Evolutionary conservation across 2,329 filamentous ascomycete genomes (phyloP).

Genomic region (Ophiostoma angusticollis): DNA sequence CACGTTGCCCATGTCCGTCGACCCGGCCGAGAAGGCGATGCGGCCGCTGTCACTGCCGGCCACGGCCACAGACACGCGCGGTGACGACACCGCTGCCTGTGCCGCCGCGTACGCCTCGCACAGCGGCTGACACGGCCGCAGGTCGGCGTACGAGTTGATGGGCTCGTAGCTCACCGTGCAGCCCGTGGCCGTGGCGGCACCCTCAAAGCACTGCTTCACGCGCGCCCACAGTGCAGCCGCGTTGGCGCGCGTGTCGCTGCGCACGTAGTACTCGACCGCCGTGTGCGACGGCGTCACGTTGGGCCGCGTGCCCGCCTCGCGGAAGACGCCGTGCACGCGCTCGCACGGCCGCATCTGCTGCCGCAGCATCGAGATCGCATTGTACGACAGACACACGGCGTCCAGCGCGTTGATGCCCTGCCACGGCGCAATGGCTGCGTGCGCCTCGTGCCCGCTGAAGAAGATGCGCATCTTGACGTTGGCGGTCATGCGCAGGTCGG

Average conservation of each 20-base stretch:
- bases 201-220: constrained; percentile 23
- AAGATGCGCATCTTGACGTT: constrained; percentile 20
- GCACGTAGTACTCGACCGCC: constrained; percentile 30
- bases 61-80: too few relatives aligned
- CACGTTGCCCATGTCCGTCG: constrained; percentile 29
- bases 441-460: constrained; percentile 29
- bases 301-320: constrained; percentile 24
- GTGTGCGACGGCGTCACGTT: constrained; percentile 27
- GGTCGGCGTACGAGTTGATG: constrained; percentile 22
- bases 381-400: constrained; percentile 27
- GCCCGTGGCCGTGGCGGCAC: constrained; percentile 23
- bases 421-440: constrained; percentile 34
- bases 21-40: constrained; percentile 20
- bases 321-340: constrained; percentile 37
- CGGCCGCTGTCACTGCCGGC: too few relatives aligned
- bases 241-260: constrained; percentile 26
- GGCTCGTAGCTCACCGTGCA: constrained; percentile 19
- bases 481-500: constrained; percentile 12
- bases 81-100: constrained; percentile 19
- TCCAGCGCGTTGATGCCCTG: constrained; percentile 35
- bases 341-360: constrained; percentile 35
- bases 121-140: constrained; percentile 19
- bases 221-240: constrained; percentile 21
- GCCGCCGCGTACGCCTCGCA: constrained; percentile 18
- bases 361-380: constrained; percentile 28